These are phyloP conservation scores for Ulvella scutata DNA, from an alignment of 139 green algal genomes.

Conservation along the genomic window DNA sequence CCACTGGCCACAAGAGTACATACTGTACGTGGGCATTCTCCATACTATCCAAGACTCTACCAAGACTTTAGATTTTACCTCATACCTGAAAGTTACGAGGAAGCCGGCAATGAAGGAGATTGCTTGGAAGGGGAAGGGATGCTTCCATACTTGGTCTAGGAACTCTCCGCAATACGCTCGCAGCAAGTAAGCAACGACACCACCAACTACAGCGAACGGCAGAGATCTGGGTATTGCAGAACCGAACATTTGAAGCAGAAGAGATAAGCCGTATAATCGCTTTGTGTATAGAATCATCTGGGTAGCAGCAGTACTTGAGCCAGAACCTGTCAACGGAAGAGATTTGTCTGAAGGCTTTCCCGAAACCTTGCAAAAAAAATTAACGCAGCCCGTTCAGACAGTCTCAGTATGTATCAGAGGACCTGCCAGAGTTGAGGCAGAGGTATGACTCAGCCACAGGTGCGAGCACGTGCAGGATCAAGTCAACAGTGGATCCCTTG, in stretches of 20 bases:
- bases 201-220: neutral
- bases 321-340: neutral
- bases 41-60: constrained; percentile 8
- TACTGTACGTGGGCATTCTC: neutral
- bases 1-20: neutral
- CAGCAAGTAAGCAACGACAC: neutral
- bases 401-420: neutral
- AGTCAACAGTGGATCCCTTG: too few relatives aligned
- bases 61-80: neutral
- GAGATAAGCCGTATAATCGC: neutral
- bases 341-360: neutral
- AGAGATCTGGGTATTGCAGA: neutral
- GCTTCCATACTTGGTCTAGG: constrained; percentile 2
- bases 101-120: constrained; percentile 18
- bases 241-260: neutral
- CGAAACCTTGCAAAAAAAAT: neutral
- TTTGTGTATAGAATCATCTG: constrained; percentile 7
- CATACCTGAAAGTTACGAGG: constrained; percentile 16
- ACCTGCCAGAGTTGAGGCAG: too few relatives aligned
- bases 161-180: neutral
- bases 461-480: too few relatives aligned
- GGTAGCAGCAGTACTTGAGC: neutral
- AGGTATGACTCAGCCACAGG: too few relatives aligned
- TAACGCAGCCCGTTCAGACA: neutral
- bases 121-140: constrained; percentile 14